These are phyloP conservation scores for Escovopsis sp. DNA, from an alignment of 2,329 filamentous ascomycete species.

Conservation along the genomic window DNA sequence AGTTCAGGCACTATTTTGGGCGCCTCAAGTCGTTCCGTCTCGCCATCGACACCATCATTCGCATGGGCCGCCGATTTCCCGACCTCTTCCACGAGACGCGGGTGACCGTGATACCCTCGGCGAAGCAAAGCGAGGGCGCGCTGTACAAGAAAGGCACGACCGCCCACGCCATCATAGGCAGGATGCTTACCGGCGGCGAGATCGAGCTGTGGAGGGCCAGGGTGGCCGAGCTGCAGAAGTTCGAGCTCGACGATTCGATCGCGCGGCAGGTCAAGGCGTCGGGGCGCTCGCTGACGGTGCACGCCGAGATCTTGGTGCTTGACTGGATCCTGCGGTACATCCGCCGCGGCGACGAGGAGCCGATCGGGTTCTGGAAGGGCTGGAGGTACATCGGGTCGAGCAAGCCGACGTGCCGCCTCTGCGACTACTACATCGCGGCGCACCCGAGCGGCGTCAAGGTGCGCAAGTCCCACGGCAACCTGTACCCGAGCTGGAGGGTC, in stretches of 20 bases:
- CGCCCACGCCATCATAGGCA: slow-evolving; percentile 10
- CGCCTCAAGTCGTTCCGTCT: slow-evolving; percentile 12
- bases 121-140: not conserved
- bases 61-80: slow-evolving; percentile 11
- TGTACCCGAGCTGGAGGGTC: slow-evolving; percentile 23
- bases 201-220: not conserved
- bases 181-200: slow-evolving; percentile 7
- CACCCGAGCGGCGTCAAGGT: slow-evolving; percentile 13
- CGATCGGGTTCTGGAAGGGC: slow-evolving; percentile 14
- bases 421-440: slow-evolving; percentile 19
- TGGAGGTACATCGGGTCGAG: slow-evolving; percentile 24
- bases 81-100: slow-evolving; percentile 16
- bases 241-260: slow-evolving; percentile 12
- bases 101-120: slow-evolving; percentile 14
- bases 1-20: slow-evolving; percentile 14
- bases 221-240: slow-evolving; percentile 9
- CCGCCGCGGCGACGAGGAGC: not conserved
- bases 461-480: slow-evolving; percentile 18
- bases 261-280: slow-evolving; percentile 3
- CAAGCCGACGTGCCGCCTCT: slow-evolving; percentile 26
- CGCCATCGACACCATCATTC: slow-evolving; percentile 8
- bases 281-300: slow-evolving; percentile 16
- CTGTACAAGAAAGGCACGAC: slow-evolving; percentile 8
- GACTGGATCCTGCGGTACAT: slow-evolving; percentile 9
- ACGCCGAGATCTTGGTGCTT: slow-evolving; percentile 20